Evolutionary conservation across 2,329 filamentous ascomycete genomes (phyloP).

Genomic region (Apiospora rasikravindrae): DNA sequence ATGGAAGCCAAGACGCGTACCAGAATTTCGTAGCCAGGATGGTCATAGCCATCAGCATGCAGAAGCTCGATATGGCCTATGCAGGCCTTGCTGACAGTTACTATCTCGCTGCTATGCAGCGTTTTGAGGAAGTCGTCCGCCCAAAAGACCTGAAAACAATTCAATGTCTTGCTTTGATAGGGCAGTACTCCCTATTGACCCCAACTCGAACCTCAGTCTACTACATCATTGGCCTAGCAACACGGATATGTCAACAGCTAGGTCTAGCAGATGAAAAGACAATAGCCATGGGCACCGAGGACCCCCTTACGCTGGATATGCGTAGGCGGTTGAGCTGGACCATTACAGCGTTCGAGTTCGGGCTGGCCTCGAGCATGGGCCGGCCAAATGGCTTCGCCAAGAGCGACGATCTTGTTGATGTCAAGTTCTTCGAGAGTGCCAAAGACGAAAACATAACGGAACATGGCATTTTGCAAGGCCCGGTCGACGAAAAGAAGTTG

Average conservation of each 20-base stretch:
- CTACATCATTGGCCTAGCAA: constrained; percentile 88
- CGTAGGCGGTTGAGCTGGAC: constrained; percentile 88
- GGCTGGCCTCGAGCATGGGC: constrained; percentile 85
- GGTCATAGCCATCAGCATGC: constrained; percentile 92
- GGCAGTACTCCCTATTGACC: constrained; percentile 89
- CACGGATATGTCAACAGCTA: constrained; percentile 86
- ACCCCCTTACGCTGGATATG: constrained; percentile 85
- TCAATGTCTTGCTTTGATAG: constrained; percentile 87
- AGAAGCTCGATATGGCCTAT: constrained; percentile 87
- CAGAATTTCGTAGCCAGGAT: constrained; percentile 89
- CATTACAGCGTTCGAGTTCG: constrained; percentile 85
- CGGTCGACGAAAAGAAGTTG: constrained; percentile 80
- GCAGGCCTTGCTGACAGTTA: constrained; percentile 95
- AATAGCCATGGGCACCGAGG: constrained; percentile 68
- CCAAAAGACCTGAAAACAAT: constrained; percentile 90
- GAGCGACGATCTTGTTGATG: constrained; percentile 80
- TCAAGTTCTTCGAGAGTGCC: constrained; percentile 81
- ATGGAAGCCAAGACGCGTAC: constrained; percentile 76
- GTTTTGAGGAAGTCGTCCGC: constrained; percentile 80
- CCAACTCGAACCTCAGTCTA: constrained; percentile 92
- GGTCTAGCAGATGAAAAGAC: constrained; percentile 89
- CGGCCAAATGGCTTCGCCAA: constrained; percentile 86
- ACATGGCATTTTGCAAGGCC: constrained; percentile 74
- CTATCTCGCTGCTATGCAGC: constrained; percentile 86
- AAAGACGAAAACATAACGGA: constrained; percentile 84